phyloP scores from a whole-genome alignment of 495 filamentous ascomycete species.

The Penicillium simplicissimum region DNA sequence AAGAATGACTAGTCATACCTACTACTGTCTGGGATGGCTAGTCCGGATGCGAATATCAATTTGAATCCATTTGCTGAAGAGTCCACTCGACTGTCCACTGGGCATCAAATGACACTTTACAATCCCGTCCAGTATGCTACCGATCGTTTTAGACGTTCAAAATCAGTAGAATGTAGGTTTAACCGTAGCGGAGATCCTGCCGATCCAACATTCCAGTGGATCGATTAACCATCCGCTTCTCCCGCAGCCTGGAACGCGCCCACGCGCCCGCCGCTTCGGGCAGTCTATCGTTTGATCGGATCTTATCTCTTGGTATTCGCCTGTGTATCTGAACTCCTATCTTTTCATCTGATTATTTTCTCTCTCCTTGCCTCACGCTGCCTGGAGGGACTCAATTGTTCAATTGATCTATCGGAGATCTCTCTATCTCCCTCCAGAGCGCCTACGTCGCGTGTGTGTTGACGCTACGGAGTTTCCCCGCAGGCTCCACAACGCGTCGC shows the following conservation, averaged over 20 bases:
- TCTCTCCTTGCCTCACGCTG: neutral
- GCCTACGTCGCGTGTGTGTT: conserved; percentile 23
- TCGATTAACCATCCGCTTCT: conserved; percentile 3
- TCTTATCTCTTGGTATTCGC: conserved; percentile 28
- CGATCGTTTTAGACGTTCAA: neutral
- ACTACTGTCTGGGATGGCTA: neutral
- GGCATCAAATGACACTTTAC: conserved; percentile 17
- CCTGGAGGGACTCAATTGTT: conserved; percentile 1
- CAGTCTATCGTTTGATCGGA: conserved; percentile 22
- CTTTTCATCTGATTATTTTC: neutral
- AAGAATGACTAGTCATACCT: neutral
- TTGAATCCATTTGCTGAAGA: conserved; percentile 7
- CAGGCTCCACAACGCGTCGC: conserved; percentile 26
- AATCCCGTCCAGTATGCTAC: neutral
- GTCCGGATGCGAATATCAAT: conserved; percentile 6
- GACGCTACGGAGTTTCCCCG: conserved; percentile 13
- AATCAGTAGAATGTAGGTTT: neutral
- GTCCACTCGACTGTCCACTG: conserved; percentile 1
- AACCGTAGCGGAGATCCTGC: conserved; percentile 23
- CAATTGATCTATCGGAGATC: neutral
- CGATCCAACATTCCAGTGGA: conserved; percentile 29
- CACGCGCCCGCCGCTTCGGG: conserved; percentile 20
- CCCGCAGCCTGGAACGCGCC: conserved; percentile 18
- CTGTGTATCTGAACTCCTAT: neutral
- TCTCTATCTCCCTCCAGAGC: neutral